Base-by-base conservation (phyloP, 164 flowering plant genomes). In the Euptelea pleiosperma region DNA sequence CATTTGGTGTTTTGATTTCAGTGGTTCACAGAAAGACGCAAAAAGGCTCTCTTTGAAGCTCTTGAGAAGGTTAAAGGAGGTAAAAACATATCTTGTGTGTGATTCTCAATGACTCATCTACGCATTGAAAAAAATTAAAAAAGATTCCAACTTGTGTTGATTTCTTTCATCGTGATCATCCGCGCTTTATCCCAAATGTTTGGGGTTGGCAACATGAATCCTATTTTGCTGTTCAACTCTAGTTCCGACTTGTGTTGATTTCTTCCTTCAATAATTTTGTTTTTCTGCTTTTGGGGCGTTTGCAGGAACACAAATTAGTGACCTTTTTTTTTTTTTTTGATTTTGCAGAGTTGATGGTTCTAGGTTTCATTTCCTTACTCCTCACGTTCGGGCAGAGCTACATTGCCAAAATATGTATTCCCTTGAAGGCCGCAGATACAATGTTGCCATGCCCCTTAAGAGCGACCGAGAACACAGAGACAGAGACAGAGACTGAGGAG, bases 11-110 rank as follows among this genome's bases (percentile, higher is more conserved):
- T 60, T 49, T 45, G 21, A 16, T 46, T 66, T 58, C 83, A 94
- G 99, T 83, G 76, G 80, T 77, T 94, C 15, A 73, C 80, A 11
- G 69, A 80, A 14, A 78, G 65, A 74, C 84, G 67, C 54, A 91
- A 91, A 79, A 79, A 39, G 39, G 92, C 91, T 51, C 70, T 93
- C 22, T 80, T 55, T 61, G 99, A 88, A 58, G 97, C 97, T 58
- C 69, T 93, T 57, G 96, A 88, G 70, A 93, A 87, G 72, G 87
- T 94, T 57, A 94, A 94, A 77, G 72, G 86, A 46, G 99, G 99
- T 94, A 75, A 40, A 54, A 14, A 37, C 10, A 25, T 8, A 31
- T 18, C 55, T 46, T 6, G 3, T 29, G 29, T 6, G 3, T 29
- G 29, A 18, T 57, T 44, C 24, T 19, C 18, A 24, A 36, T 56